A percentile compares a stretch with the other conserved stretches of the same genome.
phyloP scores from a whole-genome alignment of 1,284 basidiomycete species.

The Ceraceosorus guamensis region DNA sequence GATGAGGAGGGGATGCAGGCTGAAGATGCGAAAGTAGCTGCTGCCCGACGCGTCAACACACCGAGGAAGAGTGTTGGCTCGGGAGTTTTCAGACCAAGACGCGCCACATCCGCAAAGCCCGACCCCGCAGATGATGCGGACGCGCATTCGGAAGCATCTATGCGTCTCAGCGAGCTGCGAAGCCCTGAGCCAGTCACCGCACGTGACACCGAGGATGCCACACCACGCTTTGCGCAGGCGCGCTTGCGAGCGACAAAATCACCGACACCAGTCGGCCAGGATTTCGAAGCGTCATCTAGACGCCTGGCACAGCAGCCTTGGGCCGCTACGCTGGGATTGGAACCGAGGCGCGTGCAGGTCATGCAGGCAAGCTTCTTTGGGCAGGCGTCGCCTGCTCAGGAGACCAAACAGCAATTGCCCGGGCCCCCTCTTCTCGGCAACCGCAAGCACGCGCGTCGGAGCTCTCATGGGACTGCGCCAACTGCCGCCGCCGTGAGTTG shows the following conservation, averaged over 20 bases:
- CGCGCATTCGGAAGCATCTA: conserved; percentile 2
- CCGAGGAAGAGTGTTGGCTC: conserved; percentile 12
- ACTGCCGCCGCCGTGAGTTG: too few species aligned
- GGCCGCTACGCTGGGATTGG: conserved; percentile 18
- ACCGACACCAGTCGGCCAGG: too few species aligned
- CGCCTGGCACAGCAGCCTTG: conserved; percentile 5
- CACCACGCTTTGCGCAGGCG: too few species aligned
- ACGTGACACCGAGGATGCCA: too few species aligned
- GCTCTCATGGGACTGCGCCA: background rate
- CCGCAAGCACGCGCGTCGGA: background rate
- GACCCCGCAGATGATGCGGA: conserved; percentile 18
- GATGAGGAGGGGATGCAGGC: background rate
- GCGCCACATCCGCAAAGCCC: background rate
- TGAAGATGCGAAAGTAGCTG: background rate
- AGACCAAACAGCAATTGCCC: background rate
- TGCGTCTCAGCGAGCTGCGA: too few species aligned
- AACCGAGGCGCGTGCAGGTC: conserved; percentile 42
- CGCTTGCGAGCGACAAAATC: too few species aligned
- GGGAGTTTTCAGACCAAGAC: too few species aligned
- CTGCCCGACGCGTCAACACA: conserved; percentile 10
- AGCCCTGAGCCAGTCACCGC: too few species aligned
- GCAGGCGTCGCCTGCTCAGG: conserved; percentile 7
- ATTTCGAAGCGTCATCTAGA: too few species aligned
- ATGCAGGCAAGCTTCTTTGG: conserved; percentile 49
- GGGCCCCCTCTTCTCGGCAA: background rate